These are phyloP conservation scores for Annulohypoxylon maeteangense DNA, from an alignment of 495 filamentous ascomycete genomes.

Conservation along the genomic window DNA sequence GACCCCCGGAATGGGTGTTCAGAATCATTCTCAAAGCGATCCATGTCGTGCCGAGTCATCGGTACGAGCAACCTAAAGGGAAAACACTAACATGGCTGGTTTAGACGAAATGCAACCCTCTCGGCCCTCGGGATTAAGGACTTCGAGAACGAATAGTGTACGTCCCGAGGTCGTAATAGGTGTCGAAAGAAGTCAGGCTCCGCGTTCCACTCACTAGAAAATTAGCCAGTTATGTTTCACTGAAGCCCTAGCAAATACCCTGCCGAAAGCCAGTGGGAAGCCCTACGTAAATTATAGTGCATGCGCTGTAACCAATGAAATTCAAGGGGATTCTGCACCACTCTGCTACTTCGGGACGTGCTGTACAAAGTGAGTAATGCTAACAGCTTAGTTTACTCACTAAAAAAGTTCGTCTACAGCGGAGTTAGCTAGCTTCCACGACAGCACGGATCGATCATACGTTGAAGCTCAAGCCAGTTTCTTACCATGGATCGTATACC, in stretches of 20 bases:
- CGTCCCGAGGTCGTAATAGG: neutral
- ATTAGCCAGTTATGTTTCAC: neutral
- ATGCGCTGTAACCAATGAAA: neutral
- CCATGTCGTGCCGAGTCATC: constrained; percentile 5
- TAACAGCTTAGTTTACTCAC: neutral
- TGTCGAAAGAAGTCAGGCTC: neutral
- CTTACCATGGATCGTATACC: neutral
- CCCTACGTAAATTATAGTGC: neutral
- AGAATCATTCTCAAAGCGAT: neutral
- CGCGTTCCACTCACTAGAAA: neutral
- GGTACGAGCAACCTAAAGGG: neutral
- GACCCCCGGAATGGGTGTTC: neutral
- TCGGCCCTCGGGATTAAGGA: neutral
- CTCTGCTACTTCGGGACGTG: neutral
- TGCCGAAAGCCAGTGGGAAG: neutral
- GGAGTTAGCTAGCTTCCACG: neutral
- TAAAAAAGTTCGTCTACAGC: neutral
- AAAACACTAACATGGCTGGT: neutral
- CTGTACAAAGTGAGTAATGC: neutral
- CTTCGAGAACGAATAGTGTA: neutral
- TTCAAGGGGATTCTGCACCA: neutral
- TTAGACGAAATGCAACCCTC: neutral
- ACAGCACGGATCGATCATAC: neutral
- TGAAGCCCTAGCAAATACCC: neutral
- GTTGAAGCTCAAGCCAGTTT: neutral